These are phyloP conservation scores for Leishmania tarentolae DNA, from an alignment of 208 protist genomes.

Conservation along the genomic window DNA sequence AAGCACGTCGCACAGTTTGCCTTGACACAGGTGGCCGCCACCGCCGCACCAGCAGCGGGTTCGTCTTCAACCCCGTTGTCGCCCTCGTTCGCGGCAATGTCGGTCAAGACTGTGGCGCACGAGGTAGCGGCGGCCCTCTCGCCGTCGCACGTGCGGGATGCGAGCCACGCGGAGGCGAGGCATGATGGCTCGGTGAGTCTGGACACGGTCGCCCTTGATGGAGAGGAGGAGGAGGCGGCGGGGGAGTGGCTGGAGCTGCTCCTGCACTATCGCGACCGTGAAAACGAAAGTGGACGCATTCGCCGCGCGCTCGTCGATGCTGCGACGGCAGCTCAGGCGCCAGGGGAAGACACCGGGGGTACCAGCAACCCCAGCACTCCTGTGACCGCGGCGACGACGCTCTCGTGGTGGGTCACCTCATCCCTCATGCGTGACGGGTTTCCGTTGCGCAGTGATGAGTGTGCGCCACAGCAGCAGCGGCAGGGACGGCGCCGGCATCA, in stretches of 20 bases:
- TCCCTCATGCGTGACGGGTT: constrained; percentile 15
- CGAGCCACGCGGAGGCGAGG: not conserved
- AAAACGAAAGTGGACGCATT: constrained; percentile 33
- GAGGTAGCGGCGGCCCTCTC: not conserved
- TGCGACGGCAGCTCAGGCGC: not conserved
- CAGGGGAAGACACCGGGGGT: not conserved
- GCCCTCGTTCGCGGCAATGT: not conserved
- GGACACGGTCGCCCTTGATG: not conserved
- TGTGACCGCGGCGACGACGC: not conserved
- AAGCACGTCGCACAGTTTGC: constrained; percentile 15
- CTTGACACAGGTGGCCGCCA: constrained; percentile 12
- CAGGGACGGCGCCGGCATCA: constrained; percentile 1
- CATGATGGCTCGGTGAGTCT: not conserved
- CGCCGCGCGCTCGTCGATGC: constrained; percentile 6
- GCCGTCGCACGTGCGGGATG: not conserved
- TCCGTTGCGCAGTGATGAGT: not conserved
- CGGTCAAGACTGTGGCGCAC: not conserved
- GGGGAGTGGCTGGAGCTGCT: constrained; percentile 40
- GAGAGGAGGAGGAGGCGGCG: constrained; percentile 13
- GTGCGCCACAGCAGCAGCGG: not conserved
- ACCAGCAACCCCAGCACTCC: not conserved
- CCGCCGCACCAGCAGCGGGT: not conserved
- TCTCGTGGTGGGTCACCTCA: constrained; percentile 28
- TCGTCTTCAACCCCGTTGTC: not conserved
- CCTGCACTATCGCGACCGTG: constrained; percentile 40